Conservation (phyloP, 805 yeast species). For the Yarrowia phangngaensis region DNA sequence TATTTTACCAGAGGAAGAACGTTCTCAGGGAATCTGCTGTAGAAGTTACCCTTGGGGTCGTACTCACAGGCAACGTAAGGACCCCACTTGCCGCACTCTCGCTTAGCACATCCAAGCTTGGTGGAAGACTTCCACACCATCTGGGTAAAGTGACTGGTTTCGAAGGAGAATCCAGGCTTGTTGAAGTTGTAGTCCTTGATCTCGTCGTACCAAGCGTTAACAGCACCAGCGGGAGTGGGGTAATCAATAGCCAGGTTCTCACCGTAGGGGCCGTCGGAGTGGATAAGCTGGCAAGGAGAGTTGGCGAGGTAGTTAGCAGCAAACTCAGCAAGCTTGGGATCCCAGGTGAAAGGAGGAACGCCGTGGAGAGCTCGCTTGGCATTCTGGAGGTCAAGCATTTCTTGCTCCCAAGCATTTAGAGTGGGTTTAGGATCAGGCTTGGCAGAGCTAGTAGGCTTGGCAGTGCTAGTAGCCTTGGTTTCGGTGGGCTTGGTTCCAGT, state of each 20-base stretch:
- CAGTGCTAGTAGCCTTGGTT: background rate
- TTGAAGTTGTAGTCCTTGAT: conserved; percentile 50
- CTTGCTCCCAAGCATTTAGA: conserved; percentile 28
- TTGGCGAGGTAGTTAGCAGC: conserved; percentile 52
- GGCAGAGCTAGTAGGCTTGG: conserved; percentile 1
- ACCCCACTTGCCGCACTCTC: conserved; percentile 51
- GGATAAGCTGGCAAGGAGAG: conserved; percentile 54
- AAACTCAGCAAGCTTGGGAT: conserved; percentile 46
- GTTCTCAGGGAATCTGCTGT: conserved; percentile 33
- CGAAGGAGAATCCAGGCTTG: conserved; percentile 41
- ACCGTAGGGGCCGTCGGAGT: conserved; percentile 66
- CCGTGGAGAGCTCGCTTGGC: conserved; percentile 34
- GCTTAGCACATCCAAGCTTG: conserved; percentile 67
- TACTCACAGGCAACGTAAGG: conserved; percentile 75
- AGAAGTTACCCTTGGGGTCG: conserved; percentile 64
- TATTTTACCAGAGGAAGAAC: no score
- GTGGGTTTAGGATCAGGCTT: no score
- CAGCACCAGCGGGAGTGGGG: conserved; percentile 44
- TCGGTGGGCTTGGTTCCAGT: no score
- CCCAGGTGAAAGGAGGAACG: conserved; percentile 52
- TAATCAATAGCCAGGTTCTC: conserved; percentile 80
- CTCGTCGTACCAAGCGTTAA: conserved; percentile 75
- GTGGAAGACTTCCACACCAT: conserved; percentile 66
- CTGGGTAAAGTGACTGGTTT: conserved; percentile 80
- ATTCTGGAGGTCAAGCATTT: conserved; percentile 33